A percentile compares a stretch with the other conserved stretches of the same genome.
Conservation (phyloP, 768 basidiomycete genomes). For the Lactifluus subvellereus region DNA sequence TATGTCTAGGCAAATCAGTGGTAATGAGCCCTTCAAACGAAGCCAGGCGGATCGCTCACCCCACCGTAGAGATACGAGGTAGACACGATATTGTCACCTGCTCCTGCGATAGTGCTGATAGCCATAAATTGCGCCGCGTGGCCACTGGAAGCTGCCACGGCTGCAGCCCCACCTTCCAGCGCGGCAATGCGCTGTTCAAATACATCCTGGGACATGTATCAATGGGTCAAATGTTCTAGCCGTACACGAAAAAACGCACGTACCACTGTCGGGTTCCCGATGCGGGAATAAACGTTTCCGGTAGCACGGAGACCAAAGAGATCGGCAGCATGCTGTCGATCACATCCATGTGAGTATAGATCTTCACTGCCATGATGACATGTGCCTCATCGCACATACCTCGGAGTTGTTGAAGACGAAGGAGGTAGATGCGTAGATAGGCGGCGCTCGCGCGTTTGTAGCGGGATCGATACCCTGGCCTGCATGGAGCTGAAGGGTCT, state of each 20-base stretch:
- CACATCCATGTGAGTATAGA: no score
- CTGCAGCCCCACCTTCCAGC: conserved; percentile 74
- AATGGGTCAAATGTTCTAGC: not conserved
- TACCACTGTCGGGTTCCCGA: conserved; percentile 63
- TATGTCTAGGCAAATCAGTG: conserved; percentile 41
- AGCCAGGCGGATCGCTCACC: conserved; percentile 35
- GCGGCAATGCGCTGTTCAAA: conserved; percentile 77
- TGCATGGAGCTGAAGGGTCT: conserved; percentile 75
- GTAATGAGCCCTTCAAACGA: not conserved
- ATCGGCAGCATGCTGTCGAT: conserved; percentile 57
- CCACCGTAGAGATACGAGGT: conserved; percentile 68
- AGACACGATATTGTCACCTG: conserved; percentile 76
- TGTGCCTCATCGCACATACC: conserved; percentile 32
- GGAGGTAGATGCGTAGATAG: conserved; percentile 70
- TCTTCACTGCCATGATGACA: not conserved
- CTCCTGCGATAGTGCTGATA: conserved; percentile 40
- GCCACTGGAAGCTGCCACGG: conserved; percentile 67
- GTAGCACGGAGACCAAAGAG: conserved; percentile 57
- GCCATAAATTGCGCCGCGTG: conserved; percentile 70
- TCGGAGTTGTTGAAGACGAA: conserved; percentile 69
- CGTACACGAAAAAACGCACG: conserved; percentile 27
- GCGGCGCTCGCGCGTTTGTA: conserved; percentile 69
- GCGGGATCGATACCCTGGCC: conserved; percentile 59
- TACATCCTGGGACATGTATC: conserved; percentile 48
- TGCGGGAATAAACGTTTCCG: conserved; percentile 63